Base-by-base conservation (phyloP, 139 green algal genomes). In the Pleodorina starrii region DNA sequence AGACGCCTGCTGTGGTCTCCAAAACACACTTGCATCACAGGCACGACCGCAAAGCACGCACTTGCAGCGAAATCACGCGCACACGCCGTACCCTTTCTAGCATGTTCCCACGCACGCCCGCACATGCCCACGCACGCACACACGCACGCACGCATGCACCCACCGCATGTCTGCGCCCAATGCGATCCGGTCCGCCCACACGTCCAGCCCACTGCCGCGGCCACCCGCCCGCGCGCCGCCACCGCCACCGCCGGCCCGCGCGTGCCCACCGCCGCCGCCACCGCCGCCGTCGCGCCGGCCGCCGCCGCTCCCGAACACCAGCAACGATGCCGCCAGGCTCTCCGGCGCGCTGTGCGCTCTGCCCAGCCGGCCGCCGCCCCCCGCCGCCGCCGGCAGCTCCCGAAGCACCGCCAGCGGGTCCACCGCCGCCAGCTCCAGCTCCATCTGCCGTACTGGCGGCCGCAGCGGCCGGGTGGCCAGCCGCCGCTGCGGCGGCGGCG, bases 331-430 rank as follows among this genome's bases (percentile, higher is more conserved):
- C 5, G 35, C 32, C 9, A 40, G 7, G 69, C 44, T 81, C 63
- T 88, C 83, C 14, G 83, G 83, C 17, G 83, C 83, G 83, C 83
- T 88, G 69, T 88, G 83, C n/a, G 66, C 60, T 0, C 60, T 32
- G 2, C 80, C 40, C 40, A 78, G 54, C 1, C 32, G n/a, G n/a
- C n/a, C 29, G 54, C 54, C 29, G 54, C 25, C 27, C 76, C 48
- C 16, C 32, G 76, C 16, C 25, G 4, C 38, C 21, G 2, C 5
- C 9, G 83, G 83, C 35, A 88, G 68, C 46, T 80, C 83, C 6
- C 83, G 66, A 32, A 88, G 69, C 12, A 88, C 23, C 3, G 68
- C 66, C 9, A 88, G 68, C 32, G 83, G 83, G 27, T 88, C 83
- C 46, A 81, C 42, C 1, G 83, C 66, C 21, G 68, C 46, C 1